These are phyloP conservation scores for Leccinum broughii DNA, from an alignment of 768 basidiomycete species.

Conservation along the genomic window DNA sequence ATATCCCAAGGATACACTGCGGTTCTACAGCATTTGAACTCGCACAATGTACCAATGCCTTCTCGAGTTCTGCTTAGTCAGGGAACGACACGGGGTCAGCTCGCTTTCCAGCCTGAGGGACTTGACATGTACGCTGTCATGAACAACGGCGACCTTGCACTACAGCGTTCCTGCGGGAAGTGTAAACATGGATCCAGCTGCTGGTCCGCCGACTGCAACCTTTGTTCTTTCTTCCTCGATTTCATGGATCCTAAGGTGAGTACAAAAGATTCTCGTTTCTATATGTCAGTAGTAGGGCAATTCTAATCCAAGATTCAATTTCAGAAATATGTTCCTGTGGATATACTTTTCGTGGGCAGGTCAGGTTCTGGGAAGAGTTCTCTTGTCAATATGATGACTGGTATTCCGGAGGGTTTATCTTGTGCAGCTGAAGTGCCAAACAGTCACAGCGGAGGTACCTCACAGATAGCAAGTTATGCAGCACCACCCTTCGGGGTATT, in stretches of 20 bases:
- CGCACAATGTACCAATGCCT: background rate
- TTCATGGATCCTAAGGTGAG: background rate
- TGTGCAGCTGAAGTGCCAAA: no score
- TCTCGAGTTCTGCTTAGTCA: background rate
- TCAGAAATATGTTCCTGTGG: background rate
- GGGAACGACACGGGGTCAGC: background rate
- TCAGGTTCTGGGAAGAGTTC: no score
- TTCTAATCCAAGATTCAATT: no score
- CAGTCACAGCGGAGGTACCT: no score
- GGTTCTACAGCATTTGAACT: background rate
- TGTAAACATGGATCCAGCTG: background rate
- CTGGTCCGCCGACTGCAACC: background rate
- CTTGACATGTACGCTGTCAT: background rate
- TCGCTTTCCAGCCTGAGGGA: background rate
- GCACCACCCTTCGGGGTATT: no score
- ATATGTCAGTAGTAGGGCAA: no score
- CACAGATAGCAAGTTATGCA: no score
- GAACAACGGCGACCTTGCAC: background rate
- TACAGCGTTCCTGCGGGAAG: background rate
- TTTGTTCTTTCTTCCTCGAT: background rate
- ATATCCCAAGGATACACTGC: background rate
- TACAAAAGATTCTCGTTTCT: background rate
- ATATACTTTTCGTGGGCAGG: no score
- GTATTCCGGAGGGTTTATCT: no score
- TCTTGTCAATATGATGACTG: no score